Conservation (phyloP, 2,329 filamentous ascomycete genomes). For the Phialophora verrucosa region DNA sequence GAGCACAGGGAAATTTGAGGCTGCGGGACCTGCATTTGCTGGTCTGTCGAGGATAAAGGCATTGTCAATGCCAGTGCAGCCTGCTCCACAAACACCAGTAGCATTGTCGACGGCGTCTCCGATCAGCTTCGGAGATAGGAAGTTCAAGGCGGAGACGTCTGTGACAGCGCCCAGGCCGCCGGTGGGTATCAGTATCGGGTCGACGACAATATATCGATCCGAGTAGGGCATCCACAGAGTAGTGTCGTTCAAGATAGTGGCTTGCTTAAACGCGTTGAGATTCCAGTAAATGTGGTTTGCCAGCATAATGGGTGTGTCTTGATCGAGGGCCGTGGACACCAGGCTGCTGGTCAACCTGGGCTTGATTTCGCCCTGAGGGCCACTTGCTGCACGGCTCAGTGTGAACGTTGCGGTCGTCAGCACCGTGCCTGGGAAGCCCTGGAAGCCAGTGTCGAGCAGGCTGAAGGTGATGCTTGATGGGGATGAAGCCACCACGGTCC, state of each 20-base stretch:
- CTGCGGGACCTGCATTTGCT: constrained; percentile 38
- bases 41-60: constrained; percentile 56
- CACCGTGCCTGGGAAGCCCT: constrained; percentile 55
- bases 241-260: constrained; percentile 51
- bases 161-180: constrained; percentile 77
- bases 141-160: constrained; percentile 67
- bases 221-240: constrained; percentile 54
- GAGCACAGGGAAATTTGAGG: constrained; percentile 57
- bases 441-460: constrained; percentile 51
- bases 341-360: constrained; percentile 53
- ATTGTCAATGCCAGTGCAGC: constrained; percentile 83
- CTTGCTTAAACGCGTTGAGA: constrained; percentile 54
- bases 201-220: constrained; percentile 52
- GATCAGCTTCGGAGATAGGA: constrained; percentile 78
- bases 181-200: constrained; percentile 73
- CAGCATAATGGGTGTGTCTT: constrained; percentile 58
- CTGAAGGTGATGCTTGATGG: constrained; percentile 54
- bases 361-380: constrained; percentile 46
- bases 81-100: constrained; percentile 74
- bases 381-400: constrained; percentile 47
- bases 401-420: constrained; percentile 55
- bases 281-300: constrained; percentile 60
- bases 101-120: constrained; percentile 71
- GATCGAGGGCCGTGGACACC: constrained; percentile 52
- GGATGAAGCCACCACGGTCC: constrained; percentile 54